phyloP scores from a whole-genome alignment of 192 early-diverging fungal species.

The Umbelopsis sp. region DNA sequence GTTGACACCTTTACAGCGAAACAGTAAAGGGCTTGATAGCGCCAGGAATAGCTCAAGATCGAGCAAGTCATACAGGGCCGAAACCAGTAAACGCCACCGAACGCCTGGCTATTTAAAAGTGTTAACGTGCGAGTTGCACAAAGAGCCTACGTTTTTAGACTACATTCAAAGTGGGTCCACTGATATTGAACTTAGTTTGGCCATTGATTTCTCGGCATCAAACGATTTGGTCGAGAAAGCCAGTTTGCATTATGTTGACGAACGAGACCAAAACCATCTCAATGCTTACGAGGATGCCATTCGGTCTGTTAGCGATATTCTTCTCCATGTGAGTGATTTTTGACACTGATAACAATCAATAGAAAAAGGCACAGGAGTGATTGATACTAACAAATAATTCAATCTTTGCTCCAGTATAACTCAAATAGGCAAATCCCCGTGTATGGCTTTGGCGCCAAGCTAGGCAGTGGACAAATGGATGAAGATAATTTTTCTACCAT shows the following conservation, averaged over 20 bases:
- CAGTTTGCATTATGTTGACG: constrained; percentile 9
- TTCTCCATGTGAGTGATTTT: neutral
- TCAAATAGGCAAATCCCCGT: constrained; percentile 8
- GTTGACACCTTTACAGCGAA: neutral
- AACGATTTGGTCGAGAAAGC: constrained; percentile 19
- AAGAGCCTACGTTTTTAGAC: constrained; percentile 8
- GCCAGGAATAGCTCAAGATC: neutral
- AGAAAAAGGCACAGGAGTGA: neutral
- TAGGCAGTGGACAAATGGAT: neutral
- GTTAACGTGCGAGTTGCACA: constrained; percentile 11
- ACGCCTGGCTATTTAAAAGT: constrained; percentile 9
- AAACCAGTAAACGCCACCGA: neutral
- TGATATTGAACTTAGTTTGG: constrained; percentile 15
- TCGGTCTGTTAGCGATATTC: constrained; percentile 6
- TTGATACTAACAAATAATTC: too few relatives aligned
- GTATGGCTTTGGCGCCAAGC: constrained; percentile 16
- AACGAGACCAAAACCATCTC: constrained; percentile 7
- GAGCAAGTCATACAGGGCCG: neutral
- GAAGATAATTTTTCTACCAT: constrained; percentile 6
- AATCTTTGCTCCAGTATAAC: neutral
- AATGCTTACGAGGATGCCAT: constrained; percentile 17
- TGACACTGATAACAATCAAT: neutral
- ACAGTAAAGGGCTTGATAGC: neutral
- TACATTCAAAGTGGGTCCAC: constrained; percentile 18
- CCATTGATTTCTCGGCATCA: constrained; percentile 13